Percentiles rank a stretch among this genome's conserved stretches.
Conservation (phyloP, 371 early-diverging fungal genomes). For the Mortierella sp. region DNA sequence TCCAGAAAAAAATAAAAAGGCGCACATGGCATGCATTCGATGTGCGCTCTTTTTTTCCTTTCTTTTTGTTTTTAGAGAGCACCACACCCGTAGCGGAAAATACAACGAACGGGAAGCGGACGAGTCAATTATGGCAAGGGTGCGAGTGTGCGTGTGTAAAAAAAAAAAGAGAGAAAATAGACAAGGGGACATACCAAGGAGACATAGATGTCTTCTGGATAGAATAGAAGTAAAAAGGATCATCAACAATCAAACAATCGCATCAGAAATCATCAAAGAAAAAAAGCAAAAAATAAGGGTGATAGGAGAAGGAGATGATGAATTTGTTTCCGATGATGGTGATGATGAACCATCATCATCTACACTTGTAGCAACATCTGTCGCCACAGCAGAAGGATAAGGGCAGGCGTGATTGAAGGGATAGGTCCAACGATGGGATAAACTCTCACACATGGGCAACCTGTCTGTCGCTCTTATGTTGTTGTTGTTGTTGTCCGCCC, state of each 20-base stretch:
- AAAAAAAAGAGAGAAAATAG: background rate
- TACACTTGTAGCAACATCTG: background rate
- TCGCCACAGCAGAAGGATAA: background rate
- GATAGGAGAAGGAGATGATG: background rate
- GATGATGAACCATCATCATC: background rate
- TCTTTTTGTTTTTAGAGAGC: slow-evolving; percentile 1
- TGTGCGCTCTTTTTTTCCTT: slow-evolving; percentile 9
- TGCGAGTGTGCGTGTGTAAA: background rate
- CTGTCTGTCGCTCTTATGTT: no score
- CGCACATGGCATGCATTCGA: slow-evolving; percentile 17
- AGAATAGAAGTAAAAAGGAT: background rate
- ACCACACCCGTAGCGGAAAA: background rate
- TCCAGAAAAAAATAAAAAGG: background rate
- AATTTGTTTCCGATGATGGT: slow-evolving; percentile 10
- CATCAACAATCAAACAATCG: background rate
- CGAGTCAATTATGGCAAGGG: background rate
- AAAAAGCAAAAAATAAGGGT: background rate
- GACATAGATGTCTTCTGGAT: background rate
- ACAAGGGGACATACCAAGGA: background rate
- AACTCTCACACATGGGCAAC: slow-evolving; percentile 1
- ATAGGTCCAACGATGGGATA: background rate
- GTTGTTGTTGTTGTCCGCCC: slow-evolving; percentile 6
- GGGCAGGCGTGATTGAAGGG: slow-evolving; percentile 4
- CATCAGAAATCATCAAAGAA: no score
- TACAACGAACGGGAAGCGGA: background rate